Percentiles rank a stretch among this genome's conserved stretches.
Conservation (phyloP, 2,329 filamentous ascomycete species). For the Truncatella angustata region DNA sequence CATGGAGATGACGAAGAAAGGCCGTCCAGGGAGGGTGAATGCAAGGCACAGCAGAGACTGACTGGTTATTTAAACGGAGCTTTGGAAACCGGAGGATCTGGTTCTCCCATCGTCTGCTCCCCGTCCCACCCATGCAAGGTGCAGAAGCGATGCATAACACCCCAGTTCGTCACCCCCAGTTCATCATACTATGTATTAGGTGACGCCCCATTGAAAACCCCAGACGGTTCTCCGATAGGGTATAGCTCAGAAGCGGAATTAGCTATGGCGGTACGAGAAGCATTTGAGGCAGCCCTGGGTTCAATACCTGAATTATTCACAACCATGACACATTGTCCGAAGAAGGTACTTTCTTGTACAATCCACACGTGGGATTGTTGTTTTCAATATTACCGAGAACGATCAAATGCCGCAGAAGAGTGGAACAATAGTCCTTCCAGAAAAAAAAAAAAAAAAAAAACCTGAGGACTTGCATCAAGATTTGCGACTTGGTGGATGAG, state of each 20-base stretch:
- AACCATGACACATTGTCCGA: no score
- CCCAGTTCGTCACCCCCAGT: conserved; percentile 3
- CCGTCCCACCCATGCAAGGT: conserved; percentile 9
- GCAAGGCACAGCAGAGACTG: conserved; percentile 12
- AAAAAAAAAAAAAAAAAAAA: no score
- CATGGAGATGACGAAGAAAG: conserved; percentile 5
- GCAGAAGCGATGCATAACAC: conserved; percentile 7
- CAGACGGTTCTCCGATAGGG: background rate
- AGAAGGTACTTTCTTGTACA: no score
- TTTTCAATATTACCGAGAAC: no score
- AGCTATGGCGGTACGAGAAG: background rate
- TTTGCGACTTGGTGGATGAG: background rate
- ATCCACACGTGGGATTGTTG: no score
- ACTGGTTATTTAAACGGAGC: conserved; percentile 11
- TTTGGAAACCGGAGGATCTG: conserved; percentile 11
- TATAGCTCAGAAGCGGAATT: background rate
- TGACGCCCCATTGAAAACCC: background rate
- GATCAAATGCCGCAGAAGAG: no score
- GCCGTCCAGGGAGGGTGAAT: conserved; percentile 3
- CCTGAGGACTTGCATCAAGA: background rate
- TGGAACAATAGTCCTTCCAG: no score
- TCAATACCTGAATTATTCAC: no score
- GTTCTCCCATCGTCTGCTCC: conserved; percentile 8
- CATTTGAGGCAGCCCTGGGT: background rate
- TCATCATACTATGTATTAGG: background rate